Conservation (phyloP, 2,329 filamentous ascomycete genomes). For the Botrytis paeoniae region DNA sequence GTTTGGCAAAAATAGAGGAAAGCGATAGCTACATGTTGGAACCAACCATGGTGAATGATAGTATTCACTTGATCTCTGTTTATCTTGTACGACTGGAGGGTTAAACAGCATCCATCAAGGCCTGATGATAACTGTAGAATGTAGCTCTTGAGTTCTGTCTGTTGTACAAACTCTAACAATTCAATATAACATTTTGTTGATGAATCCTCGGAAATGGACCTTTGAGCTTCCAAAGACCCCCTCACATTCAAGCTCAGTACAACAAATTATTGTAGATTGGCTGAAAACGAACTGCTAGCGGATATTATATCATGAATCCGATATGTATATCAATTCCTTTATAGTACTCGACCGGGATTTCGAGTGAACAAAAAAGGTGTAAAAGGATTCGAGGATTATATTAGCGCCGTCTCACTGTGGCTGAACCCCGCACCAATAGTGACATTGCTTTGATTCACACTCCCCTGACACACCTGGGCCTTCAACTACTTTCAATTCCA, state of each 20-base stretch:
- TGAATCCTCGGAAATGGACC: not conserved
- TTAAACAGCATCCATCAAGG: not conserved
- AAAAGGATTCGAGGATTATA: not conserved
- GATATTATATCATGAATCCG: not conserved
- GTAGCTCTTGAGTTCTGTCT: not conserved
- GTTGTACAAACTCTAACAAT: not conserved
- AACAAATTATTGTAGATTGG: not conserved
- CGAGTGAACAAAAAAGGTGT: not conserved
- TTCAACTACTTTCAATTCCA: not conserved
- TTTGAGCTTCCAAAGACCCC: not conserved
- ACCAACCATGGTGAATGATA: not conserved
- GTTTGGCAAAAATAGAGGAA: not conserved
- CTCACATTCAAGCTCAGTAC: not conserved
- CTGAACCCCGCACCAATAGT: constrained; percentile 15
- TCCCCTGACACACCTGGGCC: not conserved
- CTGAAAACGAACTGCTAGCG: not conserved
- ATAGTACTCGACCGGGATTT: not conserved
- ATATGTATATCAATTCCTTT: not conserved
- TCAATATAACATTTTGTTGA: not conserved
- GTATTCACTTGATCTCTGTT: not conserved
- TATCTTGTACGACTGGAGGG: not conserved
- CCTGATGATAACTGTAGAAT: not conserved
- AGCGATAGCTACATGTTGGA: not conserved
- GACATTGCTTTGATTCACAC: not conserved
- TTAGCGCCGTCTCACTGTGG: not conserved